Conservation (phyloP, 805 yeast genomes). For the Starmerella powellii region DNA sequence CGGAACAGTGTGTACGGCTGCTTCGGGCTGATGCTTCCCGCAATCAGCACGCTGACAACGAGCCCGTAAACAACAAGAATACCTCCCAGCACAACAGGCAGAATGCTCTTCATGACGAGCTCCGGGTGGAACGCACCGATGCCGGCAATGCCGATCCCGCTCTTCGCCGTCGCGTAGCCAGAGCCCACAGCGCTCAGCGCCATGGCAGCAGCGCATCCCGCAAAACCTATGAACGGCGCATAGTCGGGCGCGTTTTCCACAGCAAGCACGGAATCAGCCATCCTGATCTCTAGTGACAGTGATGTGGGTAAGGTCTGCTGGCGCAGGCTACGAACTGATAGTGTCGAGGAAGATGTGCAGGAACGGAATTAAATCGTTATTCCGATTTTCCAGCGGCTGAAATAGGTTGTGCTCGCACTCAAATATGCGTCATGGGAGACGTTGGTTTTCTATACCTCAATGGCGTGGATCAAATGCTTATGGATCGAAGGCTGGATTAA, state of each 20-base stretch:
- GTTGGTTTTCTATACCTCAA: no score
- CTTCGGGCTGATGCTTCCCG: constrained; percentile 64
- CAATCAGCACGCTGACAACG: constrained; percentile 90
- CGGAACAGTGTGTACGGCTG: constrained; percentile 75
- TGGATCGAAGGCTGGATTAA: no score
- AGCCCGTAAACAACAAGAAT: constrained; percentile 92
- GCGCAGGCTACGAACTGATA: neutral
- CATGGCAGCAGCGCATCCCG: constrained; percentile 89
- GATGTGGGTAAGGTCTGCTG: neutral
- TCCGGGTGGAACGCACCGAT: constrained; percentile 97
- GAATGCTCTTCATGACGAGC: constrained; percentile 75
- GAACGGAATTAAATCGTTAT: no score
- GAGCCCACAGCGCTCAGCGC: constrained; percentile 92
- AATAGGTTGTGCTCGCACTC: no score
- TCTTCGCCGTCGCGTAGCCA: constrained; percentile 95
- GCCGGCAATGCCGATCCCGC: constrained; percentile 97
- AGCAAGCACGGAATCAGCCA: constrained; percentile 19
- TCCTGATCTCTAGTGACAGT: neutral
- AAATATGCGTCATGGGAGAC: no score
- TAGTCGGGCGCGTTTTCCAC: constrained; percentile 71
- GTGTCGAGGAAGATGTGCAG: no score
- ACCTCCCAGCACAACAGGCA: constrained; percentile 98
- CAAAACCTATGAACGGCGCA: constrained; percentile 96
- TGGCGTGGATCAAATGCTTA: no score
- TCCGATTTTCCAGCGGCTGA: no score